These are phyloP conservation scores for Penicillium pulvis DNA, from an alignment of 495 filamentous ascomycete genomes.

Conservation along the genomic window DNA sequence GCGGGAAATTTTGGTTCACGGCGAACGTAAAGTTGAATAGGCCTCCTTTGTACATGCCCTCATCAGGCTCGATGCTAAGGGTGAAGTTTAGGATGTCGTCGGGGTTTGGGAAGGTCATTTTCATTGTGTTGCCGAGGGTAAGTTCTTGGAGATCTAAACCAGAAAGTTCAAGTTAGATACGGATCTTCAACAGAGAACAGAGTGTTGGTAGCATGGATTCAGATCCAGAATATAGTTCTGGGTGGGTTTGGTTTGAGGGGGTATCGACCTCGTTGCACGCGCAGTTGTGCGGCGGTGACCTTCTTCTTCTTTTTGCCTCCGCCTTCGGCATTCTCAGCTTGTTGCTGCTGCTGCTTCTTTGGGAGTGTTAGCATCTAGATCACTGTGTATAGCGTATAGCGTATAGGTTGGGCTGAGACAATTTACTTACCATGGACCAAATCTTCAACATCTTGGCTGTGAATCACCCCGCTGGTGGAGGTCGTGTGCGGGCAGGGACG, in stretches of 20 bases:
- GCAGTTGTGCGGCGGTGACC: slow-evolving; percentile 92
- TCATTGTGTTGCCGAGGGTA: slow-evolving; percentile 87
- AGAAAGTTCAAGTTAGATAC: neutral
- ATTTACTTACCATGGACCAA: slow-evolving; percentile 88
- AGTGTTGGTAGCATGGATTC: too few species aligned
- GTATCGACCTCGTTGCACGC: slow-evolving; percentile 85
- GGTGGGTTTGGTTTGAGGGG: neutral
- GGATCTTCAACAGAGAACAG: neutral
- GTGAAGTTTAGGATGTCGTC: slow-evolving; percentile 97
- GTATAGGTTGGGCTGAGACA: neutral
- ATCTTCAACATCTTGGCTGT: slow-evolving; percentile 89
- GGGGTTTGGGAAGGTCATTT: slow-evolving; percentile 87
- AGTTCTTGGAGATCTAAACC: slow-evolving; percentile 85
- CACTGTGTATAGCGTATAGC: neutral
- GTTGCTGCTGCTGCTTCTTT: slow-evolving; percentile 88
- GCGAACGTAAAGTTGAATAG: slow-evolving; percentile 86
- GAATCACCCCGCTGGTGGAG: slow-evolving; percentile 28
- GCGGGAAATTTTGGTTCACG: slow-evolving; percentile 93
- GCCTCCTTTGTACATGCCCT: slow-evolving; percentile 96
- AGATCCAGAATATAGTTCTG: too few species aligned
- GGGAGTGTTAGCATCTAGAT: neutral
- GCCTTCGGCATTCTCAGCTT: slow-evolving; percentile 85
- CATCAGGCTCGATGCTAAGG: slow-evolving; percentile 91
- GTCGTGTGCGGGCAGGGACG: neutral
- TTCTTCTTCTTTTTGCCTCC: slow-evolving; percentile 91